These are phyloP conservation scores for Salmacisia buchloeana DNA, from an alignment of 1,284 basidiomycete species.

Conservation along the genomic window DNA sequence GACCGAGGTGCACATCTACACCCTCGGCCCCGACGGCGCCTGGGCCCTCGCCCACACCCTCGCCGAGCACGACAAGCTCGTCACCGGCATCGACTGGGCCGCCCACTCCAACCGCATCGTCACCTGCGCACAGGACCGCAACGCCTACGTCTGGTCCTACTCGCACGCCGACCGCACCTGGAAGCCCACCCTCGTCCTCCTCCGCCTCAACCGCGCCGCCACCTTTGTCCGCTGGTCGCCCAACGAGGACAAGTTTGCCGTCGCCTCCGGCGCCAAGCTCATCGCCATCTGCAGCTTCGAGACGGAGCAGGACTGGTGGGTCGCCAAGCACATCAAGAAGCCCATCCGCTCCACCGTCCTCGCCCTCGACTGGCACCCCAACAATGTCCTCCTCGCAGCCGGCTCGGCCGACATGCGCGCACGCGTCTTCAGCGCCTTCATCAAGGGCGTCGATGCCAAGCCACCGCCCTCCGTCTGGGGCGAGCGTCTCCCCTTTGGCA, in stretches of 20 bases:
- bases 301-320: slow-evolving; percentile 89
- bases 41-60: slow-evolving; percentile 78
- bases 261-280: slow-evolving; percentile 84
- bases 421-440: slow-evolving; percentile 95
- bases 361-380: slow-evolving; percentile 94
- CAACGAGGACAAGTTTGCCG: slow-evolving; percentile 96
- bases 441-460: slow-evolving; percentile 94
- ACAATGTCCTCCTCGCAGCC: slow-evolving; percentile 88
- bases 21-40: slow-evolving; percentile 16
- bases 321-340: slow-evolving; percentile 94
- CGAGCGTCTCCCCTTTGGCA: slow-evolving; percentile 94
- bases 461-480: slow-evolving; percentile 91
- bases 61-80: slow-evolving; percentile 93
- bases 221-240: slow-evolving; percentile 95
- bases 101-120: slow-evolving; percentile 93
- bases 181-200: slow-evolving; percentile 94
- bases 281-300: slow-evolving; percentile 49
- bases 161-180: slow-evolving; percentile 62
- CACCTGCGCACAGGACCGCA: slow-evolving; percentile 94
- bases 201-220: slow-evolving; percentile 91
- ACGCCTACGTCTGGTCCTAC: slow-evolving; percentile 96
- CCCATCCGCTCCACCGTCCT: slow-evolving; percentile 89
- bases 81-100: slow-evolving; percentile 99
- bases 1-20: slow-evolving; percentile 79
- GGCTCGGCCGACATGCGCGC: slow-evolving; percentile 93